A percentile compares a stretch with the other conserved stretches of the same genome.
Conservation (phyloP, 2,329 filamentous ascomycete genomes). For the Colletotrichum gloeosporioides region DNA sequence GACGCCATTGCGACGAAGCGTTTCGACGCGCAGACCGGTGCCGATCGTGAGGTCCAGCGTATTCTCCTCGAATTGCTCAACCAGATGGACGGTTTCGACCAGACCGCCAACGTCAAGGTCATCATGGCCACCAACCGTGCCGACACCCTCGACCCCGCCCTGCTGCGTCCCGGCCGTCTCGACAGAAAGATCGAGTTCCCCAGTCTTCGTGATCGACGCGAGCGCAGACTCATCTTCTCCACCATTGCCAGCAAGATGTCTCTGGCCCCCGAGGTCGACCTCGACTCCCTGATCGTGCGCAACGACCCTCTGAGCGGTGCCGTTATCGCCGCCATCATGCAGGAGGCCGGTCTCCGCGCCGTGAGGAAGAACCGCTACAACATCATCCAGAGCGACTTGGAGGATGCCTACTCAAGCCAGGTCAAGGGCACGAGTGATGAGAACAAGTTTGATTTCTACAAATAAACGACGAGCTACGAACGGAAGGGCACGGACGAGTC, state of each 20-base stretch:
- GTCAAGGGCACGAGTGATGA: constrained; percentile 79
- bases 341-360: constrained; percentile 92
- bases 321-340: constrained; percentile 98
- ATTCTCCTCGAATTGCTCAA: constrained; percentile 97
- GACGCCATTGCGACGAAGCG: constrained; percentile 99
- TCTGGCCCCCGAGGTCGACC: constrained; percentile 91
- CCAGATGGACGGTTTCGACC: constrained; percentile 99
- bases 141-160: constrained; percentile 93
- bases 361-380: constrained; percentile 99
- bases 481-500: constrained; percentile 10
- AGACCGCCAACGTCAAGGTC: constrained; percentile 98
- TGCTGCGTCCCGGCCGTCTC: constrained; percentile 91
- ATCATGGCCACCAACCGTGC: constrained; percentile 99
- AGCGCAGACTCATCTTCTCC: constrained; percentile 93
- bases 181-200: constrained; percentile 99
- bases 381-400: constrained; percentile 95
- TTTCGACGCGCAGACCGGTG: constrained; percentile 98
- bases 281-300: constrained; percentile 94
- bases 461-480: constrained; percentile 51
- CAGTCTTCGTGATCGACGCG: constrained; percentile 89
- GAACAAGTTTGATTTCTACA: constrained; percentile 92
- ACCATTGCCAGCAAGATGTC: constrained; percentile 99
- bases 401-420: constrained; percentile 96
- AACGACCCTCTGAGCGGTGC: constrained; percentile 96
- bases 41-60: constrained; percentile 97